A percentile compares a stretch with the other conserved stretches of the same genome.
Conservation (phyloP, 2,329 filamentous ascomycete genomes). For the Paracoccidioides lutzii region DNA sequence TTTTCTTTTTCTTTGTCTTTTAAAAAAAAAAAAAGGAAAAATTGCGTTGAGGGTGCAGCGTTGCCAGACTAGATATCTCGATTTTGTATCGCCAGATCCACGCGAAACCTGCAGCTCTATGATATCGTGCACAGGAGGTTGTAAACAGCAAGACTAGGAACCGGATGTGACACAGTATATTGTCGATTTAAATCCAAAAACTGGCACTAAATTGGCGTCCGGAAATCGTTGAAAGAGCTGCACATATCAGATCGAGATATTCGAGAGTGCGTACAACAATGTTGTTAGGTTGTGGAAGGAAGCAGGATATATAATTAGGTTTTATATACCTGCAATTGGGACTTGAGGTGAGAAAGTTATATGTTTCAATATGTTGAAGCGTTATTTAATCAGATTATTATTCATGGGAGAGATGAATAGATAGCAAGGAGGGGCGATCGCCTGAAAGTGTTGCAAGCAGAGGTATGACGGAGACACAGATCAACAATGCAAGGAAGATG, state of each 20-base stretch:
- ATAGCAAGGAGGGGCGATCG: background rate
- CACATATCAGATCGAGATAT: background rate
- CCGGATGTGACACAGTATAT: background rate
- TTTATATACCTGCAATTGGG: background rate
- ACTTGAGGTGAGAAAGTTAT: background rate
- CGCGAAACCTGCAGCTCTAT: background rate
- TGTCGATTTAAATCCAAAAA: background rate
- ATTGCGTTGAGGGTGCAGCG: background rate
- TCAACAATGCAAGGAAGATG: background rate
- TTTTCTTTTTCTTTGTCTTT: too few relatives aligned
- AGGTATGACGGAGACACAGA: slow-evolving; percentile 1
- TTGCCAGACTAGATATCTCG: background rate
- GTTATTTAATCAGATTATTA: background rate
- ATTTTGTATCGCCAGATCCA: background rate
- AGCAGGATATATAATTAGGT: background rate
- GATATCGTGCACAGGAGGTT: background rate
- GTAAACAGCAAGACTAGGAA: background rate
- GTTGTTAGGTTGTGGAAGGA: background rate
- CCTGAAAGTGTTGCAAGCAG: background rate
- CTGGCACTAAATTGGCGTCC: background rate
- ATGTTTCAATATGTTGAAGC: background rate
- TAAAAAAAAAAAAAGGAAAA: too few relatives aligned
- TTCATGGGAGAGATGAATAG: background rate
- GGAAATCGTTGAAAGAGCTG: background rate
- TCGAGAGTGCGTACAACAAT: background rate